A percentile compares a stretch with the other conserved stretches of the same genome.
These are phyloP conservation scores for Diplocarpon rosae DNA, from an alignment of 2,329 filamentous ascomycete species.

Conservation along the genomic window DNA sequence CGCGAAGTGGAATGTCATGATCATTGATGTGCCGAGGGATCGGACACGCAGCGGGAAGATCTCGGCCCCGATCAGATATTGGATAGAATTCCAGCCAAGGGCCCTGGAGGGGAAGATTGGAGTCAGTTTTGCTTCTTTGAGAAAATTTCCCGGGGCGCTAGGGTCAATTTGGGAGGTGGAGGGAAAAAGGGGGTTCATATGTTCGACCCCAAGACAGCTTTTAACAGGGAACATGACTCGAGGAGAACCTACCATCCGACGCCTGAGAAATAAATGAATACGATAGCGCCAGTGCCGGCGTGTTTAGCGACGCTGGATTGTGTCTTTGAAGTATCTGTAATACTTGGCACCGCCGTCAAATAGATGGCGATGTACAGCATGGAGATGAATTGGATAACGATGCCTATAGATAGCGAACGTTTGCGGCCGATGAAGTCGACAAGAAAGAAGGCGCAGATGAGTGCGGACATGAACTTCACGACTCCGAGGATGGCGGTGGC, in stretches of 20 bases:
- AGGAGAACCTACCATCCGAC: too few relatives aligned
- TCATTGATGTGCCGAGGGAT: slow-evolving; percentile 57
- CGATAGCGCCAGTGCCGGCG: slow-evolving; percentile 56
- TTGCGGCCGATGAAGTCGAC: slow-evolving; percentile 73
- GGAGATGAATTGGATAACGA: slow-evolving; percentile 46
- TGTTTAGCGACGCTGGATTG: slow-evolving; percentile 36
- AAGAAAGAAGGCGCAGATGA: slow-evolving; percentile 65
- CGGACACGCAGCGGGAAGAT: slow-evolving; percentile 66
- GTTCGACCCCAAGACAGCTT: too few relatives aligned
- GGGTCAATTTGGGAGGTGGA: too few relatives aligned
- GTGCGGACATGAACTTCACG: slow-evolving; percentile 56
- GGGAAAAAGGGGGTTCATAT: too few relatives aligned
- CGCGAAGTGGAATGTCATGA: slow-evolving; percentile 70
- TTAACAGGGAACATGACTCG: too few relatives aligned
- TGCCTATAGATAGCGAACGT: slow-evolving; percentile 49
- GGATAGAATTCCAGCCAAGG: slow-evolving; percentile 64
- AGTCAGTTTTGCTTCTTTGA: too few relatives aligned
- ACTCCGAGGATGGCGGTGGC: slow-evolving; percentile 68
- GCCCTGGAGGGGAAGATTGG: too few relatives aligned
- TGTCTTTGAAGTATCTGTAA: slow-evolving; percentile 35
- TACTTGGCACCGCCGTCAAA: slow-evolving; percentile 48
- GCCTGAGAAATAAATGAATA: slow-evolving; percentile 62
- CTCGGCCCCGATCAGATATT: slow-evolving; percentile 69
- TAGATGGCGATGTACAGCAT: slow-evolving; percentile 55
- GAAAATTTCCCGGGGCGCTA: too few relatives aligned